These are phyloP conservation scores for Kluyveromyces siamensis DNA, from an alignment of 805 yeast species.

Conservation along the genomic window DNA sequence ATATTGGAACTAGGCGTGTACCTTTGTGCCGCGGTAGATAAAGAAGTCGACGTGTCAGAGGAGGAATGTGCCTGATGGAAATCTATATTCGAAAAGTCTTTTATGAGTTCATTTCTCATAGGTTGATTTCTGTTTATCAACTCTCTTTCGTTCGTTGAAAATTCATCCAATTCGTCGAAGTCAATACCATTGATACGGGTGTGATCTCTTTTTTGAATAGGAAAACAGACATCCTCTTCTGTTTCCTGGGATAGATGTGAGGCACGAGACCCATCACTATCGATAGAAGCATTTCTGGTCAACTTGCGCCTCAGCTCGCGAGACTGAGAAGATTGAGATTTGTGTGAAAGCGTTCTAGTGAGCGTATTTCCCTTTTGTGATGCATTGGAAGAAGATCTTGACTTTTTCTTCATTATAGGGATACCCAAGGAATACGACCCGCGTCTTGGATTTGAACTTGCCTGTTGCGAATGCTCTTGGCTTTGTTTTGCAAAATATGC, in stretches of 20 bases:
- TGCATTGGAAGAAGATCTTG: constrained; percentile 7
- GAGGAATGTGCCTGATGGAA: constrained; percentile 12
- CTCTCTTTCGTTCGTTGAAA: constrained; percentile 23
- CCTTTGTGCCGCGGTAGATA: constrained; percentile 45
- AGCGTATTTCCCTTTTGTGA: constrained; percentile 4
- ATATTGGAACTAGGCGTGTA: constrained; percentile 41
- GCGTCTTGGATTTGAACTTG: neutral
- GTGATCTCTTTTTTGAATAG: constrained; percentile 62
- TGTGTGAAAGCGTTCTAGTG: constrained; percentile 5
- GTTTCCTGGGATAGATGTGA: constrained; percentile 81
- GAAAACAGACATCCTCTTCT: constrained; percentile 96
- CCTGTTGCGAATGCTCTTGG: neutral
- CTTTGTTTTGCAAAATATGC: neutral
- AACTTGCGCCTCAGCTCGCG: constrained; percentile 28
- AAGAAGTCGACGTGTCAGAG: constrained; percentile 31
- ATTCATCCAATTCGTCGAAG: constrained; percentile 83
- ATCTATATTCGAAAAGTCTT: neutral
- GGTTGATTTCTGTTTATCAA: neutral
- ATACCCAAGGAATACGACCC: constrained; percentile 1
- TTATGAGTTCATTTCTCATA: neutral
- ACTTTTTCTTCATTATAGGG: constrained; percentile 3
- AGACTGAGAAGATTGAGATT: constrained; percentile 21
- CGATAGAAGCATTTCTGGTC: constrained; percentile 30
- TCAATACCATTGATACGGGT: constrained; percentile 69
- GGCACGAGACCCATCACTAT: constrained; percentile 65